Conservation (phyloP, 2,329 filamentous ascomycete genomes). For the Clarireedia homoeocarpa region DNA sequence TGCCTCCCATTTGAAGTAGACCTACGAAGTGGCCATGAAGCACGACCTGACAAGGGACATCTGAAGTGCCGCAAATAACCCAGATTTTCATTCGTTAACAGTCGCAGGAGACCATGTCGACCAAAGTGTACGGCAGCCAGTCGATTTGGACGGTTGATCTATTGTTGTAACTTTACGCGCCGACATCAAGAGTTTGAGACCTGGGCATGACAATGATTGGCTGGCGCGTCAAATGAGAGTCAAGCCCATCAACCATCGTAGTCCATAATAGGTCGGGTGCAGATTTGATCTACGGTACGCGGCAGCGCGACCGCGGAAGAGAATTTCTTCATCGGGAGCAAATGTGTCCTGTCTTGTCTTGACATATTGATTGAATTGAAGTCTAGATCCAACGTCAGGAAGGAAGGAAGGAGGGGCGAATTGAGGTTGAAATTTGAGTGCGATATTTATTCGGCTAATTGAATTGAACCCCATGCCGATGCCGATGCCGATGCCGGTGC, state of each 20-base stretch:
- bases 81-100: conserved; percentile 23
- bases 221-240: conserved; percentile 12
- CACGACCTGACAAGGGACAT: conserved; percentile 11
- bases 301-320: not conserved
- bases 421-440: too few species aligned
- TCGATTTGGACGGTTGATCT: conserved; percentile 3
- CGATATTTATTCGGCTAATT: too few species aligned
- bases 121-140: conserved; percentile 11
- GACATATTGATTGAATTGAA: too few species aligned
- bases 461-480: too few species aligned
- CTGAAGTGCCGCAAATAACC: conserved; percentile 16
- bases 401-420: too few species aligned
- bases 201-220: conserved; percentile 7
- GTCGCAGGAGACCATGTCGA: conserved; percentile 15
- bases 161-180: conserved; percentile 27
- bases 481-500: too few species aligned
- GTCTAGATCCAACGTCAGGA: too few species aligned
- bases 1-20: conserved; percentile 4
- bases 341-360: too few species aligned
- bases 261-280: not conserved
- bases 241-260: not conserved
- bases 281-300: not conserved
- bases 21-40: conserved; percentile 7
- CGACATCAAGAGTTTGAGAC: conserved; percentile 8
- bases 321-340: too few species aligned